These are phyloP conservation scores for Colletotrichum shisoi DNA, from an alignment of 2,329 filamentous ascomycete genomes.

Conservation along the genomic window DNA sequence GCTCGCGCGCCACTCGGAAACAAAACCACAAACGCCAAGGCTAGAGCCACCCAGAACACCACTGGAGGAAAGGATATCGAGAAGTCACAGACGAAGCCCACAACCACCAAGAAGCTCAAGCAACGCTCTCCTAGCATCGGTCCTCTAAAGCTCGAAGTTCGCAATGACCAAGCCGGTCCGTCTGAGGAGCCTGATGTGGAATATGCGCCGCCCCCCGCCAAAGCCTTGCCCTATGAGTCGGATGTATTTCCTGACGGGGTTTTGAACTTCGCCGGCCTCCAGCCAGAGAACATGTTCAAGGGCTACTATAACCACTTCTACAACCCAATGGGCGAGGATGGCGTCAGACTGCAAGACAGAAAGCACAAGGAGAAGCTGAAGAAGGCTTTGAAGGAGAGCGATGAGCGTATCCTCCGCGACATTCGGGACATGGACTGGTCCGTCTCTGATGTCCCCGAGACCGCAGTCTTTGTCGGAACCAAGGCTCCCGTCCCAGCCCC, in stretches of 20 bases:
- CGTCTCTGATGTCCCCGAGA: slow-evolving; percentile 63
- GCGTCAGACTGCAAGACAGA: slow-evolving; percentile 68
- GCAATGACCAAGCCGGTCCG: slow-evolving; percentile 60
- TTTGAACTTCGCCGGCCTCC: slow-evolving; percentile 65
- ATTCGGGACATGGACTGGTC: slow-evolving; percentile 70
- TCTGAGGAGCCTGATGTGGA: slow-evolving; percentile 78
- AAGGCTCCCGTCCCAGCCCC: slow-evolving; percentile 43
- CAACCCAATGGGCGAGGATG: slow-evolving; percentile 72
- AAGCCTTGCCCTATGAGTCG: slow-evolving; percentile 72
- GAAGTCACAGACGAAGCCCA: slow-evolving; percentile 67
- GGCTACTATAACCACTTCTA: slow-evolving; percentile 69
- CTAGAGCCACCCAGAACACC: slow-evolving; percentile 70
- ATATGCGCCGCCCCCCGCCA: slow-evolving; percentile 81
- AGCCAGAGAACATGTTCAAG: slow-evolving; percentile 66
- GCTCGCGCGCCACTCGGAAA: slow-evolving; percentile 84
- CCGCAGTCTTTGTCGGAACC: slow-evolving; percentile 48
- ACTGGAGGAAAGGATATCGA: slow-evolving; percentile 71
- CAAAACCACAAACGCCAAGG: slow-evolving; percentile 96
- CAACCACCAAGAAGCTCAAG: slow-evolving; percentile 67
- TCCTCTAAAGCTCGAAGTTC: slow-evolving; percentile 68
- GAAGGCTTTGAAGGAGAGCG: slow-evolving; percentile 63
- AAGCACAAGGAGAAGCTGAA: slow-evolving; percentile 64
- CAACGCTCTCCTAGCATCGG: slow-evolving; percentile 62
- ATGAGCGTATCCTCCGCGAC: slow-evolving; percentile 72
- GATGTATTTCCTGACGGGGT: slow-evolving; percentile 69